Evolutionary conservation across 148 eudicot genomes (phyloP).

Genomic region (Bassia scoparia): DNA sequence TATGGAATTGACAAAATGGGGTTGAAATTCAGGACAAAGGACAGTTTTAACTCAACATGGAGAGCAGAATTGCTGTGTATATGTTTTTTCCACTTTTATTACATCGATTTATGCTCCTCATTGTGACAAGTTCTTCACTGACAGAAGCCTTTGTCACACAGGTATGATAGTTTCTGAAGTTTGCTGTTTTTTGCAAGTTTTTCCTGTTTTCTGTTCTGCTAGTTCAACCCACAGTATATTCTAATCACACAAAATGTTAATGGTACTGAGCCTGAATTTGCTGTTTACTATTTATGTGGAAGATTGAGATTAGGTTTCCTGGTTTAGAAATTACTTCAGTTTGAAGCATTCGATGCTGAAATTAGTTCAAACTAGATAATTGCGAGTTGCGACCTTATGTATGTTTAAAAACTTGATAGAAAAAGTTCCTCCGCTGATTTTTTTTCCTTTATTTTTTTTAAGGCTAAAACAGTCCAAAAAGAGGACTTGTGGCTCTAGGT

Average conservation of each 20-base stretch:
- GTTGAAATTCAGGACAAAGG: constrained; percentile 4
- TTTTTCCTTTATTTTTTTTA: no score
- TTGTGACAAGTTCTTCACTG: constrained; percentile 21
- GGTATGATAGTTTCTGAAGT: constrained; percentile 19
- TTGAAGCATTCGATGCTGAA: neutral
- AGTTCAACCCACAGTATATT: neutral
- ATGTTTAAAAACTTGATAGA: neutral
- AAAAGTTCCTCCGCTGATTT: no score
- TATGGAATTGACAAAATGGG: neutral
- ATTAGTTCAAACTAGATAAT: neutral
- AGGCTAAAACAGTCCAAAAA: no score
- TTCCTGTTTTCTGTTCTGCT: neutral
- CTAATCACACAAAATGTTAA: neutral
- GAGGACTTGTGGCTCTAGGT: no score
- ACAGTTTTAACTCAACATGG: constrained; percentile 1
- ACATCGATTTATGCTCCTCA: constrained; percentile 1
- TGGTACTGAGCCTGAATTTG: neutral
- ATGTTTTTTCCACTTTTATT: constrained; percentile 14
- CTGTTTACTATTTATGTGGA: neutral
- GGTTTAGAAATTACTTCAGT: neutral
- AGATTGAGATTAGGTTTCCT: neutral
- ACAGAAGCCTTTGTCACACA: constrained; percentile 19
- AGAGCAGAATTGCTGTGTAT: constrained; percentile 11
- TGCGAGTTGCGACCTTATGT: neutral
- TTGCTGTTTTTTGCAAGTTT: neutral